Conservation (phyloP, 1,284 basidiomycete genomes). For the Ganoderma boninense region DNA sequence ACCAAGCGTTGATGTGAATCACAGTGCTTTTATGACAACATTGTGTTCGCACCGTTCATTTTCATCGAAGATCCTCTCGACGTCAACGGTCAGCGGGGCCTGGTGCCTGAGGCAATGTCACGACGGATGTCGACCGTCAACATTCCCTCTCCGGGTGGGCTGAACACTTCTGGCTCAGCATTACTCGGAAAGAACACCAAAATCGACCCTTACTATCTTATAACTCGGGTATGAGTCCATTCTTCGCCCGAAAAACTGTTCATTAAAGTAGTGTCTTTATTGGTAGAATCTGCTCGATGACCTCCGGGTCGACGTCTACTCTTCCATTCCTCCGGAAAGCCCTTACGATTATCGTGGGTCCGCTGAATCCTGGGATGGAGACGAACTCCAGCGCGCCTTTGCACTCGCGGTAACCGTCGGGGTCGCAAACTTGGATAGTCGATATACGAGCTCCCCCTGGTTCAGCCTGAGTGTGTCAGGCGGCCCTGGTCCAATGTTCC, state of each 20-base stretch:
- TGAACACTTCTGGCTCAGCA: conserved; percentile 46
- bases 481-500: conserved; percentile 38
- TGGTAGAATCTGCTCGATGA: conserved; percentile 73
- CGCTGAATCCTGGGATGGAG: conserved; percentile 72
- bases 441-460: conserved; percentile 53
- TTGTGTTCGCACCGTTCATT: conserved; percentile 93
- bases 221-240: conserved; percentile 69
- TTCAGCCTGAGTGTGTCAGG: conserved; percentile 57
- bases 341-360: conserved; percentile 86
- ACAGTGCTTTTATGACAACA: conserved; percentile 97
- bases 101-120: conserved; percentile 53
- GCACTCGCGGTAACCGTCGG: conserved; percentile 72
- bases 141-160: conserved; percentile 43
- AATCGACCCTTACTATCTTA: conserved; percentile 93
- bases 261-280: conserved; percentile 13
- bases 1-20: conserved; percentile 4
- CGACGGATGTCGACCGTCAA: conserved; percentile 52
- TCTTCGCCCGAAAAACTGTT: not conserved
- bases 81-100: conserved; percentile 62
- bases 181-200: conserved; percentile 67
- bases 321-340: conserved; percentile 68
- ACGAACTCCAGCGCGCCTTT: conserved; percentile 75
- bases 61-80: conserved; percentile 92
- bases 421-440: conserved; percentile 52
- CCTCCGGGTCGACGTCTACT: conserved; percentile 80